Conservation (phyloP, 2,329 filamentous ascomycete species). For the Pseudocercospora fuligena region DNA sequence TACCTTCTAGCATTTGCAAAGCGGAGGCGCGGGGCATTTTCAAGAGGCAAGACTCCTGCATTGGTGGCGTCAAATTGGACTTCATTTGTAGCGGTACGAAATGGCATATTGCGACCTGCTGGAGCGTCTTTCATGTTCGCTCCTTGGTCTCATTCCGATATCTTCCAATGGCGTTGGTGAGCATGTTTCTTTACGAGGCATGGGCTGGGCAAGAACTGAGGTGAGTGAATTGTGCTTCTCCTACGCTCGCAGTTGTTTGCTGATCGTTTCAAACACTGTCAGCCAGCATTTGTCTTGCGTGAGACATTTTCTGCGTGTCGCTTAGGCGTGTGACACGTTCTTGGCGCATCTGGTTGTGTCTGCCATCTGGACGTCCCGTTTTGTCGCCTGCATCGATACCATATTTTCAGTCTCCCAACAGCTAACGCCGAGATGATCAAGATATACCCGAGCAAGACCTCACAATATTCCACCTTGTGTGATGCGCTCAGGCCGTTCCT, state of each 20-base stretch:
- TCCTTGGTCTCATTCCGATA: neutral
- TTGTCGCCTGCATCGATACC: neutral
- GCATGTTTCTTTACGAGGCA: no score
- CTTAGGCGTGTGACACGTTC: neutral
- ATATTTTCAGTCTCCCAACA: neutral
- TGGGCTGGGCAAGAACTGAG: neutral
- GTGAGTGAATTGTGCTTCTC: neutral
- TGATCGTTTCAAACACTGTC: neutral
- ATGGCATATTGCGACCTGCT: neutral
- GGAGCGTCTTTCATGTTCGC: neutral
- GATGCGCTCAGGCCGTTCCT: neutral
- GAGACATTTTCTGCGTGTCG: neutral
- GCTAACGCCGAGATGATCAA: neutral
- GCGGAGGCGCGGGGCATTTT: slow-evolving; percentile 13
- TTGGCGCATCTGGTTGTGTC: neutral
- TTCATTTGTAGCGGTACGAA: neutral
- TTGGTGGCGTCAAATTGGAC: neutral
- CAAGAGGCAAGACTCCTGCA: neutral
- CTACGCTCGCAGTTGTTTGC: neutral
- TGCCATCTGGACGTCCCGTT: neutral
- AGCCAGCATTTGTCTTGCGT: neutral
- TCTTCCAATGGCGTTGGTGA: no score
- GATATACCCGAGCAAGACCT: neutral
- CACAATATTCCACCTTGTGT: neutral
- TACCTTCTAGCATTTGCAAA: slow-evolving; percentile 10